Evolutionary conservation across 352 stramenopile genomes (phyloP), one percentile per base, ranked within the genome.

Genomic region (Globisporangium paroecandrum): DNA sequence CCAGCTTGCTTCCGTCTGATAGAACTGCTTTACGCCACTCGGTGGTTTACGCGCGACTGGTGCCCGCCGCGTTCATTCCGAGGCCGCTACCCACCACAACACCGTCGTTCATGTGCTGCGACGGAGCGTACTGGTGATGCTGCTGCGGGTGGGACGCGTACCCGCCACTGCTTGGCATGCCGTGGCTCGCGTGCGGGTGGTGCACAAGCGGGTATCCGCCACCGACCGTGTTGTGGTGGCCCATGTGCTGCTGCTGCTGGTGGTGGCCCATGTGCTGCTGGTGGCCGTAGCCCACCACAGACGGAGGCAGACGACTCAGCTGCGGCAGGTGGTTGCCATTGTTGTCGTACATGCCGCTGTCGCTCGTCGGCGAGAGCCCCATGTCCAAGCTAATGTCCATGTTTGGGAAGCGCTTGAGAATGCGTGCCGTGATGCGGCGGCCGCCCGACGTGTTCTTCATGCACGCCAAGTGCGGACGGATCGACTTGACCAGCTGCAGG

Each of bases 391-490:
- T 95, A 10, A 98, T 81, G 53, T 97, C 94, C 81, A 98, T 97
- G 75, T 97, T 96, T 32, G 97, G 96, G 75, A 99, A 99, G 34
- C 97, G 92, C 71, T 98, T 98, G 73, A 97, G 91, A 65, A 99
- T 99, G 59, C 98, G 97, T 29, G 92, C 91, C 58, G 97, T 95
- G 74, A 99, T 99, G 47, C 96, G 90, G 13, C 97, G 83, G 38
- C 96, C 95, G 38, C 95, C 95, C 32, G 87, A 95, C 56, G 94
- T 98, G 75, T 99, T 98, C 69, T 97, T 95, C 82, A 99, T 98
- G 41, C 70, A 77, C 64, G 81, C 75, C 58, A 99, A 80, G 75
- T 99, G 97, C 38, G 96, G 95, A n/a, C 95, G 90, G 74, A 99
- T 99, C 12, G 95, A 93, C 63, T 98, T 91, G 1, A 99, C 94